Base-by-base conservation (phyloP, 495 filamentous ascomycete genomes). In the Paragyromitra xinjiangensis region DNA sequence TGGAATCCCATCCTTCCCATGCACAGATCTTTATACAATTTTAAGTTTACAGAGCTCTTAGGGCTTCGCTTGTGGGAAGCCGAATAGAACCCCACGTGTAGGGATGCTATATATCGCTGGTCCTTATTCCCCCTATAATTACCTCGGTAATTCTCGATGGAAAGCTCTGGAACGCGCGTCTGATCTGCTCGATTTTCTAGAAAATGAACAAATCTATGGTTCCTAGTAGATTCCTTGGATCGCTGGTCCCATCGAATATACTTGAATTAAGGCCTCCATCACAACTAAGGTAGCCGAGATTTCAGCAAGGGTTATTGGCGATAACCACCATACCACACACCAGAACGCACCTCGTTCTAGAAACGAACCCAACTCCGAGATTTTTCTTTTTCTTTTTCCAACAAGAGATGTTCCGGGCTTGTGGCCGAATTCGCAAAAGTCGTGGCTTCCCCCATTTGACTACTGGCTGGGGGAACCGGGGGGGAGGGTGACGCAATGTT, bases 401-500 rank as follows among this genome's bases (percentile, higher is more conserved):
- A 39, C 69, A 58, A 26, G 71, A 73, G 71, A 73, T 66, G 22
- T 37, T 39, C 71, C 71, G 63, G 63, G 40, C 42, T 73, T 66
- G 22, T 67, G 39, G 50, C 70, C 50, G 70, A 50, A 64, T 56
- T 37, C 14, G 19, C 61, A 44, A 22, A 66, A 34, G 51, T 42
- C 42, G 48, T 48, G 19, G 22, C 11, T 48, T 29, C 7, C 7
- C 29, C 22, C 63, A 14, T 62, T 34, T 34, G 29, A 34, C 29
- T 24, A 62, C 5, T 19, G 39, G 29, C 34, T 62, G 59, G 44
- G 39, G 42, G 45, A 26, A 14, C 26, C 3, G 26, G 26, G 26
- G 26, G 26, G 26, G 29, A 26, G 29, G 55, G 61, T 72, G 69
- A 72, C 69, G 69, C 48, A 58, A 67, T 66, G 9, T 26, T 24